Base-by-base conservation (phyloP, 2,329 filamentous ascomycete species). In the Lecanicillium sp. region DNA sequence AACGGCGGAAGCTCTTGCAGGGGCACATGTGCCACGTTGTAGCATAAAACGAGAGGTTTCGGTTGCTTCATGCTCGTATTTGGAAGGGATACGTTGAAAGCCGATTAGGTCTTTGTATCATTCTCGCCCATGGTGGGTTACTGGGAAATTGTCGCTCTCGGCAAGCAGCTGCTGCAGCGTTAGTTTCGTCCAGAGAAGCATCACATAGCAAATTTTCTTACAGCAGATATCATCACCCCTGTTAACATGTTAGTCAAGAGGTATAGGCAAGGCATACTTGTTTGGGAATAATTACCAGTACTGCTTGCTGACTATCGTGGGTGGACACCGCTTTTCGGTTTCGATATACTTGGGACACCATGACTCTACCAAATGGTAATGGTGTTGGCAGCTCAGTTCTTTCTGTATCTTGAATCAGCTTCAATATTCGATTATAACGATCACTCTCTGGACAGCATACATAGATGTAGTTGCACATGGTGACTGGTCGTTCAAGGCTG, bases 391-490 rank as follows among this genome's bases (percentile, higher is more conserved):
- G 54, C 69, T 69, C 43, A 72, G 61, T 44, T 72, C 66, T 42
- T 70, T 69, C 69, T 72, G 44, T n/a, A n/a, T n/a, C n/a, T n/a
- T n/a, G n/a, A n/a, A n/a, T n/a, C n/a, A n/a, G n/a, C n/a, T n/a
- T n/a, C n/a, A n/a, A n/a, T n/a, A n/a, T n/a, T n/a, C n/a, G n/a
- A n/a, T n/a, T n/a, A n/a, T n/a, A n/a, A n/a, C n/a, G n/a, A n/a
- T n/a, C n/a, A n/a, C n/a, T n/a, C n/a, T n/a, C n/a, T n/a, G n/a
- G n/a, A n/a, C 11, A 15, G 28, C 61, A 44, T 54, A 67, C 64
- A 48, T 71, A 69, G 40, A 69, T 71, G 51, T 69, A 71, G 55
- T 71, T 69, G 58, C 68, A 71, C 68, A 71, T 71, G 45, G 42
- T 62, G 47, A 25, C 36, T 41, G 34, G 9, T 20, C 39, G 30